Conservation (phyloP, 495 filamentous ascomycete genomes). For the Xanthoparmelia taractica region DNA sequence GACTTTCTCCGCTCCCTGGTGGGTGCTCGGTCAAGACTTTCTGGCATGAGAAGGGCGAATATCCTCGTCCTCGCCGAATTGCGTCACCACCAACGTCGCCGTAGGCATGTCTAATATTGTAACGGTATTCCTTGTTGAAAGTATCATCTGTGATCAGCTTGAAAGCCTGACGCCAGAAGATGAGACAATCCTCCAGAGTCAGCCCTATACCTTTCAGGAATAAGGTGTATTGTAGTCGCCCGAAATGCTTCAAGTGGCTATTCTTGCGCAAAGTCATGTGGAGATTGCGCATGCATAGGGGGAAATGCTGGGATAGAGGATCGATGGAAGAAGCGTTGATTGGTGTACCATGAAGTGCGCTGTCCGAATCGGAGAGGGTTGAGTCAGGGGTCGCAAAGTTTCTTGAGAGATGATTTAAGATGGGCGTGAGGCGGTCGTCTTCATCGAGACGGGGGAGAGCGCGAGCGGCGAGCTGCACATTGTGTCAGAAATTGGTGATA, state of each 20-base stretch:
- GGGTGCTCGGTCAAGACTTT: slow-evolving; percentile 83
- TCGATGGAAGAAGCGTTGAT: slow-evolving; percentile 77
- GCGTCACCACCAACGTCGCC: slow-evolving; percentile 92
- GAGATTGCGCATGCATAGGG: slow-evolving; percentile 86
- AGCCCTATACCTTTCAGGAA: slow-evolving; percentile 97
- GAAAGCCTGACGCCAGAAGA: slow-evolving; percentile 88
- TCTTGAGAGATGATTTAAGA: slow-evolving; percentile 83
- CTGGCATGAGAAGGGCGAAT: slow-evolving; percentile 86
- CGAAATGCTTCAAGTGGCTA: slow-evolving; percentile 85
- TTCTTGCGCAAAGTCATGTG: slow-evolving; percentile 77
- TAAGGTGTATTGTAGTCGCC: slow-evolving; percentile 88
- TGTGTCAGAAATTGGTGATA: slow-evolving; percentile 22
- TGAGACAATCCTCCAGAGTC: slow-evolving; percentile 80
- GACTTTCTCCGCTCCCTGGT: slow-evolving; percentile 73
- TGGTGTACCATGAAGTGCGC: slow-evolving; percentile 53
- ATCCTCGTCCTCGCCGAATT: slow-evolving; percentile 75
- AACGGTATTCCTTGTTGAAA: slow-evolving; percentile 93
- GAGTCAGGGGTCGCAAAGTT: slow-evolving; percentile 89
- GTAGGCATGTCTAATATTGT: slow-evolving; percentile 90
- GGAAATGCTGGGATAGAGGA: slow-evolving; percentile 76
- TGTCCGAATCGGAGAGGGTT: slow-evolving; percentile 55
- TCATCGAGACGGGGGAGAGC: slow-evolving; percentile 90
- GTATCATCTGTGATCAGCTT: slow-evolving; percentile 77
- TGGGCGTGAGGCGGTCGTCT: slow-evolving; percentile 90
- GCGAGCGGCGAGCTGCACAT: slow-evolving; percentile 64